Evolutionary conservation across 192 early-diverging fungal genomes (phyloP).

Genomic region (Helicostylum pulchrum): DNA sequence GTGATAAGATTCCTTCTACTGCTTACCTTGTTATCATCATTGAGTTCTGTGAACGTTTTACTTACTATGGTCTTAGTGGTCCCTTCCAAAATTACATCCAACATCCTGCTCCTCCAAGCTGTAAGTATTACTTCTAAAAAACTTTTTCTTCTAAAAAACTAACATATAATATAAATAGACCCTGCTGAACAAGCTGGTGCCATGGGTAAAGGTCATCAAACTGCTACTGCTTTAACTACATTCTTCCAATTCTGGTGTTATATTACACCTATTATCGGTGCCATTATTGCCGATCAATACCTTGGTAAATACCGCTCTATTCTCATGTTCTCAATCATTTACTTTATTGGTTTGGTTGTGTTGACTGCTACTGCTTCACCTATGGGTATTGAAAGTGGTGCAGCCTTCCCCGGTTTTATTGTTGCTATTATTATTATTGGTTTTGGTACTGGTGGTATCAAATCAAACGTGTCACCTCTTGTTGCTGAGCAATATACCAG

Average conservation of each 20-base stretch:
- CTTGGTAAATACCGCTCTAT: conserved; percentile 73
- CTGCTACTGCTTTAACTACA: conserved; percentile 50
- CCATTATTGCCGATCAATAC: conserved; percentile 66
- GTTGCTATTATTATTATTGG: conserved; percentile 69
- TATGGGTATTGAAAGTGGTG: conserved; percentile 45
- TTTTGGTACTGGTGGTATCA: conserved; percentile 75
- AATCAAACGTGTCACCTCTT: conserved; percentile 73
- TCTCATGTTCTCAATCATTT: conserved; percentile 54
- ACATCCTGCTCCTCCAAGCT: conserved; percentile 37
- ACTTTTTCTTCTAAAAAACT: too few relatives aligned
- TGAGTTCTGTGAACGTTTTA: conserved; percentile 67
- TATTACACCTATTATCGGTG: conserved; percentile 50
- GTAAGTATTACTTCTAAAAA: too few relatives aligned
- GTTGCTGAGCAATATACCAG: conserved; percentile 69
- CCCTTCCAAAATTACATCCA: conserved; percentile 61
- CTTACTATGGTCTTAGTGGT: conserved; percentile 59
- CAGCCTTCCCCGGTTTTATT: conserved; percentile 60
- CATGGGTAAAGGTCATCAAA: conserved; percentile 46
- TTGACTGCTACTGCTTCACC: conserved; percentile 58
- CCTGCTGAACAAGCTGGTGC: conserved; percentile 46
- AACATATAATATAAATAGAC: too few relatives aligned
- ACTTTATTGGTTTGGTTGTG: conserved; percentile 57
- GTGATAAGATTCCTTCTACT: conserved; percentile 55
- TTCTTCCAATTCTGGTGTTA: conserved; percentile 55
- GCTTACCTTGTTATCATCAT: conserved; percentile 55